Base-by-base conservation (phyloP, 352 stramenopile species). In the Elongisporangium undulatum region DNA sequence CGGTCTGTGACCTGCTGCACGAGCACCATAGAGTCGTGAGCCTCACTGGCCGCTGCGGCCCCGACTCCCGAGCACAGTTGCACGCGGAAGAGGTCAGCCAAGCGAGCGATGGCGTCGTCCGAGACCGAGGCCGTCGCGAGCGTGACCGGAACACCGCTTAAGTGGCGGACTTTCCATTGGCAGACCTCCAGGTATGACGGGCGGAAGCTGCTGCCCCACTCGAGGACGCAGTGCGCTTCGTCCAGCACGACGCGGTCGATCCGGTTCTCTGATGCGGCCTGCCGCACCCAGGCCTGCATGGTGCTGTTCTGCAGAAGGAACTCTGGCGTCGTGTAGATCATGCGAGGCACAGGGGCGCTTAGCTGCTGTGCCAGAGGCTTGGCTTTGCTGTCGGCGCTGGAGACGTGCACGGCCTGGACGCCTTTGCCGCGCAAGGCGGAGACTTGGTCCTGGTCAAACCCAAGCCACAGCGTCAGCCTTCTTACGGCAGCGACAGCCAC, bases 281-380 rank as follows among this genome's bases (percentile, higher is more conserved):
- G 22, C 8, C 34, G 52, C 24, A 89, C 51, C 79, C 74, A 92
- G 16, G 49, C 39, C 17, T 45, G 66, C 75, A 89, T 90, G 62
- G 82, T 69, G 1, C 34, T 50, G 55, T 94, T 94, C 54, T 84
- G 69, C 24, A 83, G 67, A 10, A 94, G 58, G 55, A 89, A 90
- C 72, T 94, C 85, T 4, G 85, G 85, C 16, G 85, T 94, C 62
- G 83, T 89, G 68, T 94, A 94, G 39, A 94, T 66, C 15, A 94
- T 68, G 20, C 63, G 68, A 45, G 34, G 34, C 34, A 17, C 12
- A 56, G 76, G 68, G n/a, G 69, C 63, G 41, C n/a, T 19, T 24
- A 90, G 61, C 38, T 79, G 55, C 24, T 82, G 65, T 3, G n/a
- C 54, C 9, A 88, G 63, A 17, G 77, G 58, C 0, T 64, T 69